Evolutionary conservation across 2,329 filamentous ascomycete genomes (phyloP), one percentile per base, ranked within the genome.

Genomic region (Geosmithia morbida): DNA sequence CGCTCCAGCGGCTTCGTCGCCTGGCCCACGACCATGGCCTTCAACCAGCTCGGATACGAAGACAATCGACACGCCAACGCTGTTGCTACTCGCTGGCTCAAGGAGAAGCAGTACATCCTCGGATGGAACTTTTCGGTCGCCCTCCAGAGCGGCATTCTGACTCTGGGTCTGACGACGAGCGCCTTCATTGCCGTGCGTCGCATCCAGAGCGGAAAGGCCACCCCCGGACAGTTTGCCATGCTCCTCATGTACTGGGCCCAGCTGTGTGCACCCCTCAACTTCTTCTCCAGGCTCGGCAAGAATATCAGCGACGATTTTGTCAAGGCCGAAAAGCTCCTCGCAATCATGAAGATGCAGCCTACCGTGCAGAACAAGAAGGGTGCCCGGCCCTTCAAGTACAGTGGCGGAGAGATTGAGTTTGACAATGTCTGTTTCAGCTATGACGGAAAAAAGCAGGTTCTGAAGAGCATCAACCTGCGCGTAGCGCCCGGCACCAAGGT

Each of bases 211-310:
- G 73, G 72, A 1, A 62, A 72, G 46, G 73, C 76, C 4, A 75
- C 75, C 5, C 68, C 83, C 11, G 83, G 83, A 48, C 72, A 83
- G 52, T 86, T 87, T 54, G 78, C 84, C 48, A 77, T 81, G 63
- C 67, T 87, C 16, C 64, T 87, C 50, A 82, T 81, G 47, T 87
- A 87, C 60, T 85, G 85, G 81, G 74, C 75, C 17, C 83, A 87
- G 56, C 69, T 87, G 39, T 82, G 83, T 43, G 73, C 75, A 2
- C 83, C 83, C 2, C 69, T 87, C 47, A 80, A 80, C 53, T 86
- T 84, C 61, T 86, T 87, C 56, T 72, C 75, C 7, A 64, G 66
- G 17, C 61, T 79, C 26, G 74, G 76, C 7, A 75, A 74, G 55
- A 71, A 62, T 45, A 69, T 80, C 51, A 75, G 74, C 48, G 68